phyloP scores from a whole-genome alignment of 352 stramenopile species.

The Phytophthora europaea region DNA sequence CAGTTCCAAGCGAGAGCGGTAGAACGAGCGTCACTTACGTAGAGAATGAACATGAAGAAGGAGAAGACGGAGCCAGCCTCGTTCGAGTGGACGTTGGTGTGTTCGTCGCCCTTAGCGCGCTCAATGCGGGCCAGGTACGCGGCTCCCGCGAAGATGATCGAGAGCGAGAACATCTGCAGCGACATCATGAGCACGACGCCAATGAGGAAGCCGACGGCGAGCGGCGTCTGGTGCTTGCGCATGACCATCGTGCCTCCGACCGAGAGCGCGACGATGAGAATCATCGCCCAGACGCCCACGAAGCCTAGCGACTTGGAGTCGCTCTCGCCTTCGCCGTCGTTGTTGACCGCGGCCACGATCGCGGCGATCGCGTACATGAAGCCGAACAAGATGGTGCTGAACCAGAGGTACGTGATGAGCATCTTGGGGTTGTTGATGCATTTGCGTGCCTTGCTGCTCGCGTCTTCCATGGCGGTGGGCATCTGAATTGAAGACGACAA shows the following conservation, averaged over 20 bases:
- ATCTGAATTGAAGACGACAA: conserved; percentile 42
- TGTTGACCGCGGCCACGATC: conserved; percentile 87
- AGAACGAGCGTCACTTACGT: conserved; percentile 58
- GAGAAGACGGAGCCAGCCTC: conserved; percentile 83
- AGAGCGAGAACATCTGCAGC: conserved; percentile 89
- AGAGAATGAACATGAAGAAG: conserved; percentile 90
- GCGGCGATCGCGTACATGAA: conserved; percentile 90
- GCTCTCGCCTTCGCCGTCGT: conserved; percentile 65
- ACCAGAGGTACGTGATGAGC: conserved; percentile 89
- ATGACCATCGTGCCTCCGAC: conserved; percentile 91
- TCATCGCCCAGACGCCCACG: conserved; percentile 86
- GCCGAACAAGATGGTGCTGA: conserved; percentile 84
- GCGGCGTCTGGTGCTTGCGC: conserved; percentile 89
- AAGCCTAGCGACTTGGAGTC: conserved; percentile 87
- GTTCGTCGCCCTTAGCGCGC: conserved; percentile 57
- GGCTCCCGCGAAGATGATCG: conserved; percentile 77
- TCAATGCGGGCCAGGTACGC: conserved; percentile 80
- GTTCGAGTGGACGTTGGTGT: conserved; percentile 82
- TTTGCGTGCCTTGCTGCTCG: conserved; percentile 65
- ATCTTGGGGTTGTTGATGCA: conserved; percentile 87
- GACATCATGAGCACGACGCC: conserved; percentile 93
- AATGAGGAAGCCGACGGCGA: conserved; percentile 92
- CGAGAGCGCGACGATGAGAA: conserved; percentile 83
- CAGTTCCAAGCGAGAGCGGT: background rate
- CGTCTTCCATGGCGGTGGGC: conserved; percentile 63